phyloP scores from a whole-genome alignment of 2,329 filamentous ascomycete genomes.

The Blastomyces percursus region DNA sequence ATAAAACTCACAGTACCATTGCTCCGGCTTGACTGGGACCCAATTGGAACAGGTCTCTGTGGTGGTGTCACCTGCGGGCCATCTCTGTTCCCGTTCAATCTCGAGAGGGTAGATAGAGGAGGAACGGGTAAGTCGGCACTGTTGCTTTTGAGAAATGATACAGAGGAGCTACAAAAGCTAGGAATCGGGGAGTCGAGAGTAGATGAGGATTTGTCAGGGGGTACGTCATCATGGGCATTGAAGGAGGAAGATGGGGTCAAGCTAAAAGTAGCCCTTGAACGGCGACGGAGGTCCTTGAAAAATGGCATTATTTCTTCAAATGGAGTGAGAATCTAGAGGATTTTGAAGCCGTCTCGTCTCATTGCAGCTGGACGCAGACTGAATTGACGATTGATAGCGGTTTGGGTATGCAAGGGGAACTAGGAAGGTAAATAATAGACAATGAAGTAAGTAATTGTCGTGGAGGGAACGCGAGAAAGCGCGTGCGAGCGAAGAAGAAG shows the following conservation, averaged over 20 bases:
- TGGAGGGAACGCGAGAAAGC: not conserved
- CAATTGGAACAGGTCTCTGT: constrained; percentile 36
- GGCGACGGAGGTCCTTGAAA: constrained; percentile 64
- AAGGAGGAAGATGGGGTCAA: constrained; percentile 36
- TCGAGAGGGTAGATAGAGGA: constrained; percentile 42
- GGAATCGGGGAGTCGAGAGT: constrained; percentile 47
- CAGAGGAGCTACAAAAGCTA: constrained; percentile 61
- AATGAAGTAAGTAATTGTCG: not conserved
- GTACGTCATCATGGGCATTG: constrained; percentile 38
- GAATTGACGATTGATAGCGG: not conserved
- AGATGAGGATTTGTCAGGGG: constrained; percentile 42
- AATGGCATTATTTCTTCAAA: constrained; percentile 44
- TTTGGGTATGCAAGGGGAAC: not conserved
- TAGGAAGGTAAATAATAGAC: not conserved
- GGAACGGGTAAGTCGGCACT: constrained; percentile 52
- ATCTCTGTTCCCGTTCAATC: constrained; percentile 41
- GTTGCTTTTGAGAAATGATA: constrained; percentile 43
- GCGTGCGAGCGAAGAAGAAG: not conserved
- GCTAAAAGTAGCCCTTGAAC: constrained; percentile 63
- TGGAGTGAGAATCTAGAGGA: not conserved
- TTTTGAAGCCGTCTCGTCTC: not conserved
- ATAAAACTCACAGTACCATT: constrained; percentile 30
- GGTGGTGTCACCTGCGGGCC: constrained; percentile 33
- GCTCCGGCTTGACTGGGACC: constrained; percentile 32
- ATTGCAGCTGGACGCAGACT: not conserved